These are phyloP conservation scores for Phialemonium atrogriseum DNA, from an alignment of 2,329 filamentous ascomycete genomes.

Conservation along the genomic window DNA sequence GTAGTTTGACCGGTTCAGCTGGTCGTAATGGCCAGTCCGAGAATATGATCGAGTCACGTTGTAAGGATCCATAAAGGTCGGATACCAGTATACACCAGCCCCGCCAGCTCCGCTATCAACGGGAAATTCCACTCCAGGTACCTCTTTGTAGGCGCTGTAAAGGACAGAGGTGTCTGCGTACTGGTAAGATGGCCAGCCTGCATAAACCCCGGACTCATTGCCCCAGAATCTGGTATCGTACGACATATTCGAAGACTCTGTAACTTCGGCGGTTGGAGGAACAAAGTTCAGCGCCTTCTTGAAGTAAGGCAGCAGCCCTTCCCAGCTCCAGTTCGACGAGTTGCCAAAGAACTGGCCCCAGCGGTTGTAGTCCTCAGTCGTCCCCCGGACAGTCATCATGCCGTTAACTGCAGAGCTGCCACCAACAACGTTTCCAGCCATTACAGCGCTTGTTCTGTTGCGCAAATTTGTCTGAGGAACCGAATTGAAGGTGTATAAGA, in stretches of 20 bases:
- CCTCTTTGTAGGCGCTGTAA: no score
- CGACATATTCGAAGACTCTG: constrained; percentile 14
- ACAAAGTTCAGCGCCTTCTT: constrained; percentile 17
- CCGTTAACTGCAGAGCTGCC: constrained; percentile 20
- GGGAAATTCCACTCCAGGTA: no score
- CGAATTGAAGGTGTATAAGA: constrained; percentile 14
- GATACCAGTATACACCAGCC: no score
- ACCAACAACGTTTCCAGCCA: constrained; percentile 15
- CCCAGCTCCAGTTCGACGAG: constrained; percentile 17
- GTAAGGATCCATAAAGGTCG: no score
- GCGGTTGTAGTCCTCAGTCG: constrained; percentile 18
- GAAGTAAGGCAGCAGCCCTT: constrained; percentile 19
- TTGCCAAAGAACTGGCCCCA: constrained; percentile 16
- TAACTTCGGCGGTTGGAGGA: constrained; percentile 12
- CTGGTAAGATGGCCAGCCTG: no score
- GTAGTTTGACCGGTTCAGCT: no score
- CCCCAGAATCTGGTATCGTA: constrained; percentile 18
- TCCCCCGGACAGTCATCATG: constrained; percentile 18
- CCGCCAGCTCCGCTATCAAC: no score
- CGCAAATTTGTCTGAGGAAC: constrained; percentile 13
- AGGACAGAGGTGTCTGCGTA: no score
- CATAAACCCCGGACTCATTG: no score
- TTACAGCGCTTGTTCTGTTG: constrained; percentile 12
- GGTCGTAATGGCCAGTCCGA: no score
- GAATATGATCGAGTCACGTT: no score